phyloP scores from a whole-genome alignment of 768 basidiomycete genomes.

The Hericium erinaceus region DNA sequence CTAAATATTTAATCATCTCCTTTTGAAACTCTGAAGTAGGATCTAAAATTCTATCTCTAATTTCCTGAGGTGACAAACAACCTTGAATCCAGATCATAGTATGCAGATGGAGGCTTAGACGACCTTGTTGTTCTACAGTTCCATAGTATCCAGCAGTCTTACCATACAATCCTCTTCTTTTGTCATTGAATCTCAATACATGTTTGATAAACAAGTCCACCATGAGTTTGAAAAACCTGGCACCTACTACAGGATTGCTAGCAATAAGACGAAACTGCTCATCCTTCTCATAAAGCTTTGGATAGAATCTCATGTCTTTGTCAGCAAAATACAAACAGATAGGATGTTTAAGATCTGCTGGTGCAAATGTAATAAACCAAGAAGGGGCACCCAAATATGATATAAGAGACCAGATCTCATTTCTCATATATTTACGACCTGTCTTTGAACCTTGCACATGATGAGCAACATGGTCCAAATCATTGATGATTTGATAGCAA shows the following conservation, averaged over 20 bases:
- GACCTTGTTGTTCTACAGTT: slow-evolving; percentile 11
- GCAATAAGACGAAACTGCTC: slow-evolving; percentile 3
- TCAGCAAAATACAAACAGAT: slow-evolving; percentile 12
- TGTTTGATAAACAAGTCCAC: slow-evolving; percentile 11
- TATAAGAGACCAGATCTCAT: slow-evolving; percentile 15
- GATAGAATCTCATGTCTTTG: not conserved
- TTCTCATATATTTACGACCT: slow-evolving; percentile 7
- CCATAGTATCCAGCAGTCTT: slow-evolving; percentile 15
- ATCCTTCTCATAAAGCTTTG: not conserved
- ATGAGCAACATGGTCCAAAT: slow-evolving; percentile 8
- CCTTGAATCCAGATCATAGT: slow-evolving; percentile 12
- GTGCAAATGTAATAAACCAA: slow-evolving; percentile 18
- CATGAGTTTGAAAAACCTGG: slow-evolving; percentile 13
- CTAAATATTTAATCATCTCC: slow-evolving; percentile 7
- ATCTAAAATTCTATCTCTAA: slow-evolving; percentile 9
- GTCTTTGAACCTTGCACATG: slow-evolving; percentile 12
- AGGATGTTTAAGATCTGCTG: slow-evolving; percentile 14
- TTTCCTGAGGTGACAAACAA: slow-evolving; percentile 9
- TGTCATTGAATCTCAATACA: not conserved
- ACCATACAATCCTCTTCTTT: slow-evolving; percentile 11
- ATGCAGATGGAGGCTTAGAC: slow-evolving; percentile 13
- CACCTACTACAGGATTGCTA: slow-evolving; percentile 12
- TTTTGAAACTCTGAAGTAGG: slow-evolving; percentile 4
- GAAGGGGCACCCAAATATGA: slow-evolving; percentile 8
- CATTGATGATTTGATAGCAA: slow-evolving; percentile 7